Evolutionary conservation across 495 filamentous ascomycete genomes (phyloP).

Genomic region (Cryomyces minteri): DNA sequence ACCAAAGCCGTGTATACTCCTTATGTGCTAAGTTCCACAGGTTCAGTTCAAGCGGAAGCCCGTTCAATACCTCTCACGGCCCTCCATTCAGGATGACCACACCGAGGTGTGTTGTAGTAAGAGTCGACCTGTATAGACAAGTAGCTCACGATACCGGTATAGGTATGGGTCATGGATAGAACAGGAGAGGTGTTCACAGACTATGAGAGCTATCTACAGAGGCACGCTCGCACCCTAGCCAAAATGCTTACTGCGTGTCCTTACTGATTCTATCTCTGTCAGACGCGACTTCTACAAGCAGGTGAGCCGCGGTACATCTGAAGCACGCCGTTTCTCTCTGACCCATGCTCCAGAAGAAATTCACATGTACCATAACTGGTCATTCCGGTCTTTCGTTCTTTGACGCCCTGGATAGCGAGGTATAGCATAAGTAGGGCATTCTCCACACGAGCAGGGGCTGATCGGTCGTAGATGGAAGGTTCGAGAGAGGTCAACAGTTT

Average conservation of each 20-base stretch:
- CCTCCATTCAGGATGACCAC: constrained; percentile 59
- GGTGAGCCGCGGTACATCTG: constrained; percentile 24
- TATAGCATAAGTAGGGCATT: constrained; percentile 23
- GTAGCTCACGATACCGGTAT: not conserved
- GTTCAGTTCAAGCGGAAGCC: constrained; percentile 94
- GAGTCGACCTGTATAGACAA: not conserved
- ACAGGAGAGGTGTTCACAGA: constrained; percentile 80
- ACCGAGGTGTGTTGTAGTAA: constrained; percentile 40
- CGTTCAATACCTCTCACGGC: constrained; percentile 60
- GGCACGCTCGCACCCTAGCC: constrained; percentile 30
- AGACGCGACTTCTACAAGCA: constrained; percentile 91
- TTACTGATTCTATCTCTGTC: not conserved
- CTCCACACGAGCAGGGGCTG: constrained; percentile 1
- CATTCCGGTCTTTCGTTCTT: constrained; percentile 90
- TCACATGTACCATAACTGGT: constrained; percentile 89
- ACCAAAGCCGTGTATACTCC: no score
- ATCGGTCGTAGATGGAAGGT: constrained; percentile 45
- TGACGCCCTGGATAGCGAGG: constrained; percentile 84
- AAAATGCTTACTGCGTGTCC: not conserved
- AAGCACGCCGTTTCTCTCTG: not conserved
- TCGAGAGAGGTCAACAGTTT: constrained; percentile 76
- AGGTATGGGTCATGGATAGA: constrained; percentile 85
- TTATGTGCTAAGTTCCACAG: constrained; percentile 23
- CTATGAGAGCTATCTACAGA: constrained; percentile 73
- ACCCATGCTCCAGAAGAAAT: constrained; percentile 41